Percentiles rank a stretch among this genome's conserved stretches.
Evolutionary conservation across 306 rosid genomes (phyloP).

Genomic region (Fragaria ananassa): DNA sequence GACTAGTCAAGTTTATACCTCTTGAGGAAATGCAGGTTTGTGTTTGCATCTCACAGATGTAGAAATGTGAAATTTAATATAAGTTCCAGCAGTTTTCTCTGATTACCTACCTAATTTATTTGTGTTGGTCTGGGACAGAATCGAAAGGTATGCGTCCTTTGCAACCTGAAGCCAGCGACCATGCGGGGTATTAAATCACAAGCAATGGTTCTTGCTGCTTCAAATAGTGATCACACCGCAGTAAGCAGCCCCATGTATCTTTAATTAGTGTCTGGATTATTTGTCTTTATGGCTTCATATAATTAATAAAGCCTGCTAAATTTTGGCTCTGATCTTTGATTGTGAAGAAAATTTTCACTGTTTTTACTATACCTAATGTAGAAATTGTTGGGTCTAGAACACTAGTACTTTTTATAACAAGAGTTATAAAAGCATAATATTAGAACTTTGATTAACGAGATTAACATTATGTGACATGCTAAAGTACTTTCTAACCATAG

Average conservation of each 20-base stretch:
- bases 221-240: conserved; percentile 56
- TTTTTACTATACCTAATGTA: neutral
- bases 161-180: conserved; percentile 86
- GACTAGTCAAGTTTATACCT: conserved; percentile 84
- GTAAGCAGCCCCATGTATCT: conserved; percentile 37
- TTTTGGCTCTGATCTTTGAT: neutral
- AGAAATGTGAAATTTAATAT: neutral
- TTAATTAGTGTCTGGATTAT: conserved; percentile 1
- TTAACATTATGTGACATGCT: neutral
- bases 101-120: neutral
- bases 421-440: neutral
- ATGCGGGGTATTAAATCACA: conserved; percentile 93
- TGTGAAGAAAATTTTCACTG: neutral
- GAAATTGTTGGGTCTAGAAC: neutral
- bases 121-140: conserved; percentile 50
- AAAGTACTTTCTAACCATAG: neutral
- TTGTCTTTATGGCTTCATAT: neutral
- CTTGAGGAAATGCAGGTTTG: conserved; percentile 91
- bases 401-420: neutral
- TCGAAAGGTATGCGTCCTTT: conserved; percentile 86
- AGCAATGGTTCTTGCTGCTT: conserved; percentile 97
- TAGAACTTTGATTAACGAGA: neutral
- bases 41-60: conserved; percentile 7
- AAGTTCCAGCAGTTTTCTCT: neutral
- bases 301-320: neutral